A percentile compares a stretch with the other conserved stretches of the same genome.
Conservation (phyloP, 169 alveolate genomes). For the Cryptosporidium ubiquitum region DNA sequence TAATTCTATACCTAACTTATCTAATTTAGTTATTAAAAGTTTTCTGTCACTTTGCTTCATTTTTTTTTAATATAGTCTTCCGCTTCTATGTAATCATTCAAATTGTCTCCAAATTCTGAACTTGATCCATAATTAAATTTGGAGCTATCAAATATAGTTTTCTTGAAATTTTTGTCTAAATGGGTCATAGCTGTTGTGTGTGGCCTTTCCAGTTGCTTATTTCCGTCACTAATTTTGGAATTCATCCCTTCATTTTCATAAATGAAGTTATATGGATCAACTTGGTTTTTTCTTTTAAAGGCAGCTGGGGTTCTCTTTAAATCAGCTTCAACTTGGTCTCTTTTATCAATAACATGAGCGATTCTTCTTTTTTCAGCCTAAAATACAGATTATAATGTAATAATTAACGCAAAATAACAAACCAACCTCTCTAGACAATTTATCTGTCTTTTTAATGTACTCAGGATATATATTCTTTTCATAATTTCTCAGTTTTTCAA, state of each 20-base stretch:
- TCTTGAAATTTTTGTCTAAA: slow-evolving; percentile 10
- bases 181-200: slow-evolving; percentile 56
- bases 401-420: not conserved
- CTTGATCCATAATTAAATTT: not conserved
- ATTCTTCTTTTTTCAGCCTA: slow-evolving; percentile 37
- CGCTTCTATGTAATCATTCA: not conserved
- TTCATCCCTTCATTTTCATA: not conserved
- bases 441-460: slow-evolving; percentile 37
- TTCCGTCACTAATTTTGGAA: not conserved
- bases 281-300: not conserved
- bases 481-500: slow-evolving; percentile 7
- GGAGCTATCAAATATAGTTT: not conserved
- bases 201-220: slow-evolving; percentile 30
- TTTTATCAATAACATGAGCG: slow-evolving; percentile 9
- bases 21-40: not conserved
- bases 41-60: not conserved
- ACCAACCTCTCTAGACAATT: slow-evolving; percentile 31
- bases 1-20: not conserved
- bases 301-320: slow-evolving; percentile 32
- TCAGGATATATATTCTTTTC: slow-evolving; percentile 37
- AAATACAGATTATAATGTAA: not conserved
- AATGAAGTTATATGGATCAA: not conserved
- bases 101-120: not conserved
- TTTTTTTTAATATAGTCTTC: not conserved
- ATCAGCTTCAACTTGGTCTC: slow-evolving; percentile 41